Evolutionary conservation across 2,329 filamentous ascomycete species (phyloP), one percentile per base, ranked within the genome.

Genomic region (Aspergillus nomiae): DNA sequence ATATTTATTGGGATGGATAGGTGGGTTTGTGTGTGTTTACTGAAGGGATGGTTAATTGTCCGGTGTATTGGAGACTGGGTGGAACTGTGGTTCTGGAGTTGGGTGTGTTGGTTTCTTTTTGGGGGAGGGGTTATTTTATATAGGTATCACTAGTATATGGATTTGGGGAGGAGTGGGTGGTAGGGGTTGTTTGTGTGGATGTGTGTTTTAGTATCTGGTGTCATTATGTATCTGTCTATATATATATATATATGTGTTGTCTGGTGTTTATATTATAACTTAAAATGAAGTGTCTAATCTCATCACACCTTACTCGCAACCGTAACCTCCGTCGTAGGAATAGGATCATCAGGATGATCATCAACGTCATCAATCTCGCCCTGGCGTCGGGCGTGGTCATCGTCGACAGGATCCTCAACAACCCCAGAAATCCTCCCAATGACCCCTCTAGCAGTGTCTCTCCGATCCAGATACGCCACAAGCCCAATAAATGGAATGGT

Each of bases 401-500:
- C 26, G 5, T 16, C 46, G 10, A 28, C 46, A 26, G 38, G 3
- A 10, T 16, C 24, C 26, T 19, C 12, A 14, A 19, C 46, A 28
- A 30, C 14, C 8, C 14, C 5, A 16, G 48, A 28, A 2, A 21
- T 2, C 19, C 48, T 32, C 28, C 48, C 48, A 34, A 51, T 51
- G 11, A 32, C 48, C 5, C 48, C 48, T 9, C 48, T 19, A 19
- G 9, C n/a, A 2, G 48, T 51, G 21, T 51, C 48, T 19, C 28
- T 51, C 9, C 21, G 16, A 21, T 51, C 78, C 8, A 81, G 62
- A 58, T 72, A 77, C 2, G 77, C 74, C 66, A 81, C 80, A 0
- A 80, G 45, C 2, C 71, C 63, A 11, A 80, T 74, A 0, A 79
- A 71, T 0, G 78, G 78, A 6, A 81, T 63, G 0, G 76, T 77